phyloP scores from a whole-genome alignment of 2,329 filamentous ascomycete species.

The Colletotrichum spinosum region DNA sequence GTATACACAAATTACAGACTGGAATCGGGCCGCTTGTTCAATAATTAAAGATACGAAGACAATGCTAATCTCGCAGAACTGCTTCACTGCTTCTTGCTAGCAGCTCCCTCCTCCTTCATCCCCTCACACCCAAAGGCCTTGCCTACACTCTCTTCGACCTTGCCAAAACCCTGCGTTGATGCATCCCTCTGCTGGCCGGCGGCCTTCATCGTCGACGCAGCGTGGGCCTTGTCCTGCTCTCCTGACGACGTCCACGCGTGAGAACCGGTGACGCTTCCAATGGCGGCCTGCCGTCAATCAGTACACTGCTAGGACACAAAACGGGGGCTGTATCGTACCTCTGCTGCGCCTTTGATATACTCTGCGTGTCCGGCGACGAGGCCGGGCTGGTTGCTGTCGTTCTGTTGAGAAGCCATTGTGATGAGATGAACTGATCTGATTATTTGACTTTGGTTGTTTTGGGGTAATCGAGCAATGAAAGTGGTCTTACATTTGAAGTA shows the following conservation, averaged over 20 bases:
- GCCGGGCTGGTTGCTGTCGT: conserved; percentile 57
- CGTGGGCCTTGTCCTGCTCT: conserved; percentile 72
- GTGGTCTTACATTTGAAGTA: too few relatives aligned
- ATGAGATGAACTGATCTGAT: neutral
- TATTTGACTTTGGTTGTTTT: too few relatives aligned
- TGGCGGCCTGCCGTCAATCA: conserved; percentile 57
- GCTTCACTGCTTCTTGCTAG: conserved; percentile 53
- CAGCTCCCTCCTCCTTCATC: conserved; percentile 73
- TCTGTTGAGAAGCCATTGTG: conserved; percentile 34
- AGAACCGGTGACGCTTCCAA: conserved; percentile 72
- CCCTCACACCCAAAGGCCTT: conserved; percentile 75
- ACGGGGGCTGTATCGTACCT: conserved; percentile 55
- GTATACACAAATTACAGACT: too few relatives aligned
- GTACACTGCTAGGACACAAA: neutral
- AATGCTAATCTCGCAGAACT: too few relatives aligned
- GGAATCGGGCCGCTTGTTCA: too few relatives aligned
- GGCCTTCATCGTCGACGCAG: conserved; percentile 71
- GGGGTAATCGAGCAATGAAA: too few relatives aligned
- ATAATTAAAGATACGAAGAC: too few relatives aligned
- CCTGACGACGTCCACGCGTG: conserved; percentile 73
- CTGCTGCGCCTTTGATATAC: conserved; percentile 75
- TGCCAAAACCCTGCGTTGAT: conserved; percentile 66
- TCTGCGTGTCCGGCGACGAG: conserved; percentile 74
- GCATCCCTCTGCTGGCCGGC: conserved; percentile 68
- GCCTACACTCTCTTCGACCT: conserved; percentile 73